Evolutionary conservation across 140 eudicot species (phyloP).

Genomic region (Anethum foeniculum): DNA sequence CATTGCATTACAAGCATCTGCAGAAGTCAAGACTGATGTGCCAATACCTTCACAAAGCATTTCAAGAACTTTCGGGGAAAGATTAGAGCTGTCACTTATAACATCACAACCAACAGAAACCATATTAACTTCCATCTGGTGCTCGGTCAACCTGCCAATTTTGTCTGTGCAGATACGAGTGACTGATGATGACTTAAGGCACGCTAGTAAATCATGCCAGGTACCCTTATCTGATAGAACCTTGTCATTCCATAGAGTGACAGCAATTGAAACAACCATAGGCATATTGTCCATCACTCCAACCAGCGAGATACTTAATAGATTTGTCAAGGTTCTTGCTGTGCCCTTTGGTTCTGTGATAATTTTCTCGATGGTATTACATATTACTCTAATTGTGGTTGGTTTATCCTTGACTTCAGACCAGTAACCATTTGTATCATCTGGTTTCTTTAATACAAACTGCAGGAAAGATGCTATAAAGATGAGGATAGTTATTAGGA

Average conservation of each 20-base stretch:
- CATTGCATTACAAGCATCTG: background rate
- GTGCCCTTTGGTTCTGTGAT: slow-evolving; percentile 19
- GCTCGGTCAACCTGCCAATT: slow-evolving; percentile 18
- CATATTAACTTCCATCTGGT: slow-evolving; percentile 19
- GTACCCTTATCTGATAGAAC: slow-evolving; percentile 13
- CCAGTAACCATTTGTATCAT: slow-evolving; percentile 11
- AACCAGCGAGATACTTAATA: slow-evolving; percentile 24
- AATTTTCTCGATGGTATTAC: slow-evolving; percentile 11
- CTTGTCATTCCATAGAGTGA: slow-evolving; percentile 19
- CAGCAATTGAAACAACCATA: slow-evolving; percentile 33
- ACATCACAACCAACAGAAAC: slow-evolving; percentile 22
- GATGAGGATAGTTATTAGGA: slow-evolving; percentile 27
- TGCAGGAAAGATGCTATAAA: slow-evolving; percentile 19
- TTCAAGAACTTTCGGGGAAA: slow-evolving; percentile 21
- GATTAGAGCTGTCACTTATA: slow-evolving; percentile 13
- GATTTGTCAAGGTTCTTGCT: slow-evolving; percentile 16
- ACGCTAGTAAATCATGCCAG: slow-evolving; percentile 20
- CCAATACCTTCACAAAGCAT: slow-evolving; percentile 29
- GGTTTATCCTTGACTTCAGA: slow-evolving; percentile 26
- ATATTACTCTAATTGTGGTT: background rate
- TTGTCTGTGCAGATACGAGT: slow-evolving; percentile 26
- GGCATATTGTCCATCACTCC: slow-evolving; percentile 33
- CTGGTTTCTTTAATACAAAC: slow-evolving; percentile 10
- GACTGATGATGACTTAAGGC: slow-evolving; percentile 21
- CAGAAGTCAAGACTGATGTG: slow-evolving; percentile 2